These are phyloP conservation scores for Paecilomyces dactylethromorphus DNA, from an alignment of 2,329 filamentous ascomycete genomes.

Conservation along the genomic window DNA sequence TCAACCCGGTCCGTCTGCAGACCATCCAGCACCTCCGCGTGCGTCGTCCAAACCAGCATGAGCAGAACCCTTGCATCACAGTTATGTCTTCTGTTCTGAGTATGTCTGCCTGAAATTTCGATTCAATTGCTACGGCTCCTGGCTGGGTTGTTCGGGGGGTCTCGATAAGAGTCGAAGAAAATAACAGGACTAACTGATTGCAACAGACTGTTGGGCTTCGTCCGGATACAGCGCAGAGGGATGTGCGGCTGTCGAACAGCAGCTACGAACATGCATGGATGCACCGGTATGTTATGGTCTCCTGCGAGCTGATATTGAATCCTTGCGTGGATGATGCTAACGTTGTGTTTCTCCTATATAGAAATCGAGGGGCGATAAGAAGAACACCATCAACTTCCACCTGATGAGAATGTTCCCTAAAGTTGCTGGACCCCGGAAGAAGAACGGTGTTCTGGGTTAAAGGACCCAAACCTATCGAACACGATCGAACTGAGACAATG, in stretches of 20 bases:
- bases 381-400: constrained; percentile 88
- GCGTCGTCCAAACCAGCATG: constrained; percentile 55
- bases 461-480: neutral
- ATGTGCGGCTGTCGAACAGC: constrained; percentile 54
- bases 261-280: constrained; percentile 70
- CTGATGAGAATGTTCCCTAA: constrained; percentile 69
- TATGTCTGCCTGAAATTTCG: constrained; percentile 31
- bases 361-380: constrained; percentile 53
- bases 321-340: neutral
- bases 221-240: constrained; percentile 46
- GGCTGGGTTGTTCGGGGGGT: neutral
- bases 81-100: constrained; percentile 63
- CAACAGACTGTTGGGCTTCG: constrained; percentile 42
- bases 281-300: constrained; percentile 52
- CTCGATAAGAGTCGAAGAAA: neutral
- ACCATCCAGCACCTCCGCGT: constrained; percentile 53
- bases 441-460: constrained; percentile 41
- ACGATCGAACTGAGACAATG: neutral
- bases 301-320: neutral
- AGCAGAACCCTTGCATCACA: constrained; percentile 58
- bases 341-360: constrained; percentile 22
- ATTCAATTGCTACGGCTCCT: neutral
- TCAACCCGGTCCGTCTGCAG: constrained; percentile 41
- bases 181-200: neutral
- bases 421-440: constrained; percentile 65